These are phyloP conservation scores for Sporothrix euskadiensis DNA, from an alignment of 2,329 filamentous ascomycete species.

Conservation along the genomic window DNA sequence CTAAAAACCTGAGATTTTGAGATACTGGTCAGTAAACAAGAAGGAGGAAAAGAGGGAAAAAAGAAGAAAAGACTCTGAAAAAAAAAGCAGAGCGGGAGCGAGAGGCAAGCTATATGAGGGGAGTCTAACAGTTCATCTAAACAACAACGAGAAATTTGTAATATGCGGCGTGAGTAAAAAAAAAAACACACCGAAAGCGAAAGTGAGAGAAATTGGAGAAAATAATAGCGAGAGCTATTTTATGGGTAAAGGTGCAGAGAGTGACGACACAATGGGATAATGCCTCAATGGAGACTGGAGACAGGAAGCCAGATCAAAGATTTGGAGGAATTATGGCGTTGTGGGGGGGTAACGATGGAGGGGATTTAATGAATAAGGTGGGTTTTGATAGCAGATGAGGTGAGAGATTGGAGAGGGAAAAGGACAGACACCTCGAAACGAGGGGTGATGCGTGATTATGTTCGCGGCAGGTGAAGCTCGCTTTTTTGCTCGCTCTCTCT, in stretches of 20 bases:
- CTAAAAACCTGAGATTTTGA: neutral
- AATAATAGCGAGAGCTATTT: constrained; percentile 15
- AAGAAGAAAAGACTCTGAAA: neutral
- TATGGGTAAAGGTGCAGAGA: neutral
- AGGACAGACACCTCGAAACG: constrained; percentile 5
- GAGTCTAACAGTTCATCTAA: neutral
- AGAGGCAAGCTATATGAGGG: constrained; percentile 21
- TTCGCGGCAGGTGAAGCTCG: constrained; percentile 21
- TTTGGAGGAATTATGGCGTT: constrained; percentile 25
- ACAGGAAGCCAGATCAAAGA: constrained; percentile 19
- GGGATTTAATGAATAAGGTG: constrained; percentile 7
- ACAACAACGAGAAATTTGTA: constrained; percentile 10
- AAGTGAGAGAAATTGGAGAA: neutral
- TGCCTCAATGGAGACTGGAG: constrained; percentile 28
- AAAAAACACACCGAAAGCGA: neutral
- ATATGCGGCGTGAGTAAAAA: constrained; percentile 20
- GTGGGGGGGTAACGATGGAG: constrained; percentile 31
- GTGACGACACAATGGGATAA: constrained; percentile 25
- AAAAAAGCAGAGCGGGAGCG: neutral
- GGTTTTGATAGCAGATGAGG: constrained; percentile 10
- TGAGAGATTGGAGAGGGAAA: constrained; percentile 9
- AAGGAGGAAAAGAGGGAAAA: constrained; percentile 10
- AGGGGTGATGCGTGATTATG: constrained; percentile 28
- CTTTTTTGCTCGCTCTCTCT: constrained; percentile 28
- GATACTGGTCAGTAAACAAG: constrained; percentile 10